Percentiles rank a stretch among this genome's conserved stretches.
These are phyloP conservation scores for Hypomontagnella submonticulosa DNA, from an alignment of 495 filamentous ascomycete genomes.

Conservation along the genomic window DNA sequence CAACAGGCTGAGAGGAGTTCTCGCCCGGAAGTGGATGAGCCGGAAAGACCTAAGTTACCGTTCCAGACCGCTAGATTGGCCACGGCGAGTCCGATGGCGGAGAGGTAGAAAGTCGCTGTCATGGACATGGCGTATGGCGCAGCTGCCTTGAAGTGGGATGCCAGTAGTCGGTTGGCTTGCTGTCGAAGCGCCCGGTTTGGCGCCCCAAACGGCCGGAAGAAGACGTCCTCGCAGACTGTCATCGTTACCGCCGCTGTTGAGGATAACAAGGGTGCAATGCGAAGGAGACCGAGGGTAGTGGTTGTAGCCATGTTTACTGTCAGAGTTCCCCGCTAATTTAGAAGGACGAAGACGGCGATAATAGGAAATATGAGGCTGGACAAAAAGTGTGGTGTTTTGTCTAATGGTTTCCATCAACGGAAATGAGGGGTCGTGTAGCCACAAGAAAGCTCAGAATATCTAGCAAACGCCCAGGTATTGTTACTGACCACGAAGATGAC, in stretches of 20 bases:
- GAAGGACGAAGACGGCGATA: too few relatives aligned
- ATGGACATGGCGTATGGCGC: slow-evolving; percentile 7
- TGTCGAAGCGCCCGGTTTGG: not conserved
- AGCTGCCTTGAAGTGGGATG: not conserved
- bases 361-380: too few relatives aligned
- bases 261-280: slow-evolving; percentile 2
- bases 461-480: too few relatives aligned
- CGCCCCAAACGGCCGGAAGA: slow-evolving; percentile 8
- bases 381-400: too few relatives aligned
- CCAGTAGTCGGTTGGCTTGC: slow-evolving; percentile 6
- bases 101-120: slow-evolving; percentile 3
- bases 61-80: not conserved
- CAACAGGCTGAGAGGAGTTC: not conserved
- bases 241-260: slow-evolving; percentile 18
- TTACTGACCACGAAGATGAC: too few relatives aligned
- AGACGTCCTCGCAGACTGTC: slow-evolving; percentile 14
- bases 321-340: too few relatives aligned
- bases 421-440: too few relatives aligned
- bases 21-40: not conserved
- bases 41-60: not conserved
- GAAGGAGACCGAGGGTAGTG: not conserved
- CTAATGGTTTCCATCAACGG: too few relatives aligned
- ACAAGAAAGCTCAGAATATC: too few relatives aligned
- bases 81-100: not conserved
- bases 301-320: not conserved